These are phyloP conservation scores for Russula sp. DNA, from an alignment of 768 basidiomycete species.

Conservation along the genomic window DNA sequence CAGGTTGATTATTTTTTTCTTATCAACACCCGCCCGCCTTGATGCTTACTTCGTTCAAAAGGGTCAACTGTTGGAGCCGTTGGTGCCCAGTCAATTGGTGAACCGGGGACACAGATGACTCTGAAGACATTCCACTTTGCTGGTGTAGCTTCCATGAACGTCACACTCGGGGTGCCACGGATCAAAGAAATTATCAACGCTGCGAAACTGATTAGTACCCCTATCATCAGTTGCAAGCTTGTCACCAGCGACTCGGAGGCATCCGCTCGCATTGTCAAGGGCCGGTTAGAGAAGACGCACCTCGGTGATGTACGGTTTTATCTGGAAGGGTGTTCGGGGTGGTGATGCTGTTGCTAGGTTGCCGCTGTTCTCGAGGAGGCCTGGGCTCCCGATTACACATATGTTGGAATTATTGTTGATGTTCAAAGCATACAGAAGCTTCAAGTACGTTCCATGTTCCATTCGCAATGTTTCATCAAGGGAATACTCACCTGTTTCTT, in stretches of 20 bases:
- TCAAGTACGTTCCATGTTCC: constrained; percentile 44
- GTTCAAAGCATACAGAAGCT: constrained; percentile 80
- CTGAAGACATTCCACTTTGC: constrained; percentile 99
- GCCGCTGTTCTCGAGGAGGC: constrained; percentile 92
- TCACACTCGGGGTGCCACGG: constrained; percentile 98
- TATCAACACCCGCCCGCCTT: background rate
- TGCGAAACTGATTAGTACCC: constrained; percentile 94
- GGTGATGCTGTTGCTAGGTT: constrained; percentile 42
- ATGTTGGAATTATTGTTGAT: constrained; percentile 90
- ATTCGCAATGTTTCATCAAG: background rate
- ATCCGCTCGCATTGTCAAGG: constrained; percentile 98
- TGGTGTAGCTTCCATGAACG: constrained; percentile 99
- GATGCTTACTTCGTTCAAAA: constrained; percentile 25
- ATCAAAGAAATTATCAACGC: constrained; percentile 99
- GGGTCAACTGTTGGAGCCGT: constrained; percentile 98
- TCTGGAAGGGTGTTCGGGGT: background rate
- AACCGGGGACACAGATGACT: constrained; percentile 99
- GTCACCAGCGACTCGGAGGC: constrained; percentile 79
- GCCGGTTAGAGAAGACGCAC: constrained; percentile 88
- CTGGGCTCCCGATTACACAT: constrained; percentile 89
- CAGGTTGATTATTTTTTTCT: constrained; percentile 42
- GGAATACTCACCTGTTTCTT: background rate
- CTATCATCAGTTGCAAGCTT: constrained; percentile 95
- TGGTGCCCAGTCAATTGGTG: constrained; percentile 97
- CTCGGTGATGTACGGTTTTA: constrained; percentile 71